Evolutionary conservation across 345 rosid species (phyloP).

Genomic region (Hibiscus trionum): DNA sequence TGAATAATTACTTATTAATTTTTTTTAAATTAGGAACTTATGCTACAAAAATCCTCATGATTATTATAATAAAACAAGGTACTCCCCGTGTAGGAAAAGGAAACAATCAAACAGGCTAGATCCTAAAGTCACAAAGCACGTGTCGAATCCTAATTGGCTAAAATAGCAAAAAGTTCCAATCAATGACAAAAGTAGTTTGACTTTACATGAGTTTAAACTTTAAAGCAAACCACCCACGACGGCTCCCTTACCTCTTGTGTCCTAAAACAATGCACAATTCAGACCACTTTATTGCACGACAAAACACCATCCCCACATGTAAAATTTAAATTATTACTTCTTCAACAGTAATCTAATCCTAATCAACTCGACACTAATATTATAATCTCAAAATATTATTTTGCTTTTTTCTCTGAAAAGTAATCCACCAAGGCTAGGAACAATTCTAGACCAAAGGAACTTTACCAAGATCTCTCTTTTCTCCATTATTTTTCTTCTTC

Average conservation of each 20-base stretch:
- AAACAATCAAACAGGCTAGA: neutral
- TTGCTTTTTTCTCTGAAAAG: neutral
- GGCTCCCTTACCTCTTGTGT: neutral
- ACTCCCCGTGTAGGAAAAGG: neutral
- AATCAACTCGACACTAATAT: too few relatives aligned
- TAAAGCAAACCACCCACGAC: neutral
- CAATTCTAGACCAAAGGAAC: neutral
- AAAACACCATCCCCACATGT: too few relatives aligned
- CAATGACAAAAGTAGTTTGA: constrained; percentile 9
- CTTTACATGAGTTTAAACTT: constrained; percentile 8
- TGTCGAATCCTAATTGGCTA: neutral
- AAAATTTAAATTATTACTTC: too few relatives aligned
- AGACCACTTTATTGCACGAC: too few relatives aligned
- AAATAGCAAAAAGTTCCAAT: neutral
- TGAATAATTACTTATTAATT: too few relatives aligned
- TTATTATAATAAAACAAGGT: neutral
- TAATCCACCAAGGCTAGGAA: neutral
- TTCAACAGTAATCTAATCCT: too few relatives aligned
- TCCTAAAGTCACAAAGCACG: neutral
- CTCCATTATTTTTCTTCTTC: neutral
- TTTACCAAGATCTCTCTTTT: neutral
- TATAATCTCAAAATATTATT: too few relatives aligned
- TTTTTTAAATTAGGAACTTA: too few relatives aligned
- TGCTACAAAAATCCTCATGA: too few relatives aligned
- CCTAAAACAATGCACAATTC: too few relatives aligned